phyloP scores from a whole-genome alignment of 2,329 filamentous ascomycete species.

The Fusarium domesticum region DNA sequence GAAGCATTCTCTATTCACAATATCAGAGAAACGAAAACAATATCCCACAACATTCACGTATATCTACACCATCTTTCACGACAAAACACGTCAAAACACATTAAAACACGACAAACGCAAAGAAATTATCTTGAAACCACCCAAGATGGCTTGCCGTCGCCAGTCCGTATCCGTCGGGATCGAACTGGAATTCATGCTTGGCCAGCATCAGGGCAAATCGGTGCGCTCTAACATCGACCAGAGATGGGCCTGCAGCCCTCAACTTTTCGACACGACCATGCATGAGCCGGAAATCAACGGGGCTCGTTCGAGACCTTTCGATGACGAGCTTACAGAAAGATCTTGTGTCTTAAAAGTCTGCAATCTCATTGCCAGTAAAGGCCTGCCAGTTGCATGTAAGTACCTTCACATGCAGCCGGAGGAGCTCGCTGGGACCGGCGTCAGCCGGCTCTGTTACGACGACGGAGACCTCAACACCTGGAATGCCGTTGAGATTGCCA shows the following conservation, averaged over 20 bases:
- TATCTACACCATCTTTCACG: slow-evolving; percentile 6
- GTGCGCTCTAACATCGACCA: too few relatives aligned
- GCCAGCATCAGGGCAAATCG: slow-evolving; percentile 12
- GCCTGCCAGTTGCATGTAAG: slow-evolving; percentile 20
- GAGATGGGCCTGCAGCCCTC: too few relatives aligned
- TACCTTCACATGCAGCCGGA: slow-evolving; percentile 3
- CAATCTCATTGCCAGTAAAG: slow-evolving; percentile 17
- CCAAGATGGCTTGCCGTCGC: slow-evolving; percentile 7
- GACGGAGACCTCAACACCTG: too few relatives aligned
- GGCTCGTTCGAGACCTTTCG: slow-evolving; percentile 10
- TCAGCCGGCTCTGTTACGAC: too few relatives aligned
- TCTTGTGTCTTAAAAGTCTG: slow-evolving; percentile 22
- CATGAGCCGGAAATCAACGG: slow-evolving; percentile 11
- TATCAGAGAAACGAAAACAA: not conserved
- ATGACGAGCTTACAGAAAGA: slow-evolving; percentile 6
- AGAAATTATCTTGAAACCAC: too few relatives aligned
- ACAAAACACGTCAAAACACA: too few relatives aligned
- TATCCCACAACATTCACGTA: not conserved
- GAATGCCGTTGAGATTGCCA: slow-evolving; percentile 23
- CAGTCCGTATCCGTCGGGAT: slow-evolving; percentile 22
- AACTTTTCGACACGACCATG: too few relatives aligned
- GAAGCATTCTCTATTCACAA: not conserved
- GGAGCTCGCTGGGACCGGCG: too few relatives aligned
- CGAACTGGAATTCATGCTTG: slow-evolving; percentile 30
- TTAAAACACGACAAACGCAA: too few relatives aligned